These are phyloP conservation scores for Solanum neorickii DNA, from an alignment of 257 asterid species.

Conservation along the genomic window DNA sequence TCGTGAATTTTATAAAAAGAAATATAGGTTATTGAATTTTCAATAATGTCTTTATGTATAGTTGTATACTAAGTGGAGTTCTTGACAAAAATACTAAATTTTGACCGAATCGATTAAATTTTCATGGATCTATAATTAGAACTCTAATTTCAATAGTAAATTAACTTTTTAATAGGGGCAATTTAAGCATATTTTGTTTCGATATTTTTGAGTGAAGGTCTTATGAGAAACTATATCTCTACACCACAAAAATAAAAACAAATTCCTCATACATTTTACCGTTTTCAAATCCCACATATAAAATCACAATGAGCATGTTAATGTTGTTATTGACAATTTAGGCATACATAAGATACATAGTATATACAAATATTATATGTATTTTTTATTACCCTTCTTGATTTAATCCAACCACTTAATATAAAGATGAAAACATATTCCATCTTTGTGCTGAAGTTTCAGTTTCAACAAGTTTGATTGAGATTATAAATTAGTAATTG, in stretches of 20 bases:
- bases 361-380: not conserved
- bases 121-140: not conserved
- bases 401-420: not conserved
- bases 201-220: not conserved
- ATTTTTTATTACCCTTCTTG: not conserved
- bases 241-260: accelerated
- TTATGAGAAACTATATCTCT: not conserved
- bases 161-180: not conserved
- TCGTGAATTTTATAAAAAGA: not conserved
- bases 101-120: not conserved
- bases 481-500: not conserved
- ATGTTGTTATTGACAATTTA: not conserved
- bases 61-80: not conserved
- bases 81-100: not conserved
- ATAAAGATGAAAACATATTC: not conserved
- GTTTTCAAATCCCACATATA: accelerated
- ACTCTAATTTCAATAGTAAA: not conserved
- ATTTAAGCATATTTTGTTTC: not conserved
- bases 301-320: not conserved
- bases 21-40: not conserved
- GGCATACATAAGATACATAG: not conserved
- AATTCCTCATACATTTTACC: not conserved
- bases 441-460: not conserved
- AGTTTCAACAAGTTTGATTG: not conserved
- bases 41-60: not conserved